Evolutionary conservation across 2,329 filamentous ascomycete species (phyloP).

Genomic region (Fusarium penzigii): DNA sequence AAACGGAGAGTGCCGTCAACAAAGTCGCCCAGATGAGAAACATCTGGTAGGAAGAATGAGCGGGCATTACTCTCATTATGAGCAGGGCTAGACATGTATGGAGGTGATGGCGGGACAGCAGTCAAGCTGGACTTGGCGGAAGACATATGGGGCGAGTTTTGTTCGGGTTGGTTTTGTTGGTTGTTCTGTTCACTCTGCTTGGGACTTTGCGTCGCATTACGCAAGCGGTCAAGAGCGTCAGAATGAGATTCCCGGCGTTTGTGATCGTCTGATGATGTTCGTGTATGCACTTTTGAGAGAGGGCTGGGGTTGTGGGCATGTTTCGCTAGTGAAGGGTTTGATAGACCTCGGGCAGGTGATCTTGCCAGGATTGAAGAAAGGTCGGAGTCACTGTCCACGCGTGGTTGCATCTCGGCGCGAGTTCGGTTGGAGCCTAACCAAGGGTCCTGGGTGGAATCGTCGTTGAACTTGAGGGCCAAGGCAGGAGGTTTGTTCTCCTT

Average conservation of each 20-base stretch:
- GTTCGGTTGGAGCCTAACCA: constrained; percentile 43
- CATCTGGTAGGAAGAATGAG: constrained; percentile 56
- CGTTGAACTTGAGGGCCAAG: constrained; percentile 35
- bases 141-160: constrained; percentile 37
- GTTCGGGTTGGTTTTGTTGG: constrained; percentile 18
- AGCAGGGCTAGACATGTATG: constrained; percentile 34
- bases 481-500: constrained; percentile 50
- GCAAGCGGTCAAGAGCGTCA: constrained; percentile 37
- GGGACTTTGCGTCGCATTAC: constrained; percentile 38
- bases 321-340: constrained; percentile 29
- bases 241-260: constrained; percentile 34
- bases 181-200: constrained; percentile 21
- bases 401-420: constrained; percentile 54
- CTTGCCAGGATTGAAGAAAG: constrained; percentile 46
- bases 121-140: constrained; percentile 44
- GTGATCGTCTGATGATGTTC: constrained; percentile 31
- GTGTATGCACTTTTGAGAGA: constrained; percentile 38
- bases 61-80: constrained; percentile 45
- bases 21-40: constrained; percentile 58
- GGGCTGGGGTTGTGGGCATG: constrained; percentile 39
- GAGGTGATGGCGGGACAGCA: constrained; percentile 42
- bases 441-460: constrained; percentile 45
- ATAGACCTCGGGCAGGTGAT: constrained; percentile 35
- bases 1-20: constrained; percentile 56
- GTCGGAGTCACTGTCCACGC: constrained; percentile 55